Evolutionary conservation across 495 filamentous ascomycete species (phyloP), one percentile per base, ranked within the genome.

Genomic region (Coniosporium apollinis): DNA sequence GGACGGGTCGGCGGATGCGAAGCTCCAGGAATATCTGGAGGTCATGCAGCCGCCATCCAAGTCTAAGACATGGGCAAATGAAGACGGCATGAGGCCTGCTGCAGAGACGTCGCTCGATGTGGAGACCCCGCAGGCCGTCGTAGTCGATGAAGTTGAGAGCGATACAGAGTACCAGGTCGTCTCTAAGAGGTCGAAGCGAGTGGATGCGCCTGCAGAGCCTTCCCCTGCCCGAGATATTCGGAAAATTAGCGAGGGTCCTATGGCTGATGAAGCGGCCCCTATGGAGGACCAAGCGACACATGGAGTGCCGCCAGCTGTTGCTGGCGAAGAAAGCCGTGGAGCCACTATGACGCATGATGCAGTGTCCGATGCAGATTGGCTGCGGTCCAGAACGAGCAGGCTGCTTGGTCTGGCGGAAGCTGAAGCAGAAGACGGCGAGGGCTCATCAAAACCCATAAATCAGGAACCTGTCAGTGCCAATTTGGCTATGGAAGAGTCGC

Each of bases 341-440:
- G n/a, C n/a, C n/a, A n/a, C n/a, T n/a, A n/a, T n/a, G n/a, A n/a
- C n/a, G n/a, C n/a, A n/a, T n/a, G n/a, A 34, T 9, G 49, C 58
- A 33, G 62, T 70, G 15, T 76, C 76, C 8, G 91, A 97, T 52
- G 67, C 71, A 30, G 89, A 99, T 51, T 99, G 89, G 89, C 64
- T 94, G 33, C 75, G 89, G 26, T 91, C 81, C 26, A 76, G 82
- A 44, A 94, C 85, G n/a, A 94, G 76, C 53, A 72, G 91, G 44
- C 57, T 94, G 30, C 65, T 96, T 22, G 91, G 84, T 49, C 60
- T 96, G 15, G 62, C 82, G 15, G 82, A 87, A 48, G 74, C 81
- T 20, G 70, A 74, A 34, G 61, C 67, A 34, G 47, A 51, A 5
- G 38, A 43, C 13, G 10, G 14, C 10, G n/a, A n/a, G n/a, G n/a